Conservation (phyloP, 805 yeast genomes). For the Yarrowia yakushimensis region DNA sequence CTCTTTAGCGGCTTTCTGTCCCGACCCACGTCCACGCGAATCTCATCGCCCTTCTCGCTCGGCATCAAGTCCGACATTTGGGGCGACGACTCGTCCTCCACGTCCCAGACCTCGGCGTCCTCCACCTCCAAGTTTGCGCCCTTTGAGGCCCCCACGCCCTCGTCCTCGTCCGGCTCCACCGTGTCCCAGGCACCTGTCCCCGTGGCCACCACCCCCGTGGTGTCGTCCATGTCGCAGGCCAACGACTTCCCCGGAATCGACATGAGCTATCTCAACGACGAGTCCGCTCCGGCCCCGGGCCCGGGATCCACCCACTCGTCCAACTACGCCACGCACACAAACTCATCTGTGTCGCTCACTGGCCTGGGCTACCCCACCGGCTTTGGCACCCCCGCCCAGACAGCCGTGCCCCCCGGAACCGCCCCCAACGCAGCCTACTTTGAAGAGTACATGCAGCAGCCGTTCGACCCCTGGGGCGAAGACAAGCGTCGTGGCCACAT, state of each 20-base stretch:
- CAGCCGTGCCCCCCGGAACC: slow-evolving; percentile 5
- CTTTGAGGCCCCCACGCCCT: slow-evolving; percentile 16
- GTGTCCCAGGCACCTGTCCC: not conserved
- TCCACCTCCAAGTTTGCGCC: slow-evolving; percentile 25
- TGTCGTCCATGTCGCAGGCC: slow-evolving; percentile 19
- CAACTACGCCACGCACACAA: slow-evolving; percentile 4
- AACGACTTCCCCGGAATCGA: slow-evolving; percentile 20
- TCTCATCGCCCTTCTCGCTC: slow-evolving; percentile 25
- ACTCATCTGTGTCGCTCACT: slow-evolving; percentile 13
- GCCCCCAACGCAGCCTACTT: slow-evolving; percentile 14
- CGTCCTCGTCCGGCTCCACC: not conserved
- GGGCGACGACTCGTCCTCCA: slow-evolving; percentile 23
- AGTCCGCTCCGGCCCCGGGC: not conserved
- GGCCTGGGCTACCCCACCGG: slow-evolving; percentile 11
- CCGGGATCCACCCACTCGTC: slow-evolving; percentile 17
- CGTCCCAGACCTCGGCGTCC: slow-evolving; percentile 14
- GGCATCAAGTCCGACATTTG: slow-evolving; percentile 25
- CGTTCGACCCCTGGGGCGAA: slow-evolving; percentile 21
- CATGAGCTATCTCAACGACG: slow-evolving; percentile 21
- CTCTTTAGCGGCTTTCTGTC: slow-evolving; percentile 17
- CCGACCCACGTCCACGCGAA: slow-evolving; percentile 22
- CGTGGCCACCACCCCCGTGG: not conserved
- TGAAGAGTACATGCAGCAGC: slow-evolving; percentile 21
- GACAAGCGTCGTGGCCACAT: slow-evolving; percentile 13
- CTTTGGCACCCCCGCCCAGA: not conserved